Percentiles rank a stretch among this genome's conserved stretches.
phyloP scores from a whole-genome alignment of 441 rosid species.

The California macrophylla region DNA sequence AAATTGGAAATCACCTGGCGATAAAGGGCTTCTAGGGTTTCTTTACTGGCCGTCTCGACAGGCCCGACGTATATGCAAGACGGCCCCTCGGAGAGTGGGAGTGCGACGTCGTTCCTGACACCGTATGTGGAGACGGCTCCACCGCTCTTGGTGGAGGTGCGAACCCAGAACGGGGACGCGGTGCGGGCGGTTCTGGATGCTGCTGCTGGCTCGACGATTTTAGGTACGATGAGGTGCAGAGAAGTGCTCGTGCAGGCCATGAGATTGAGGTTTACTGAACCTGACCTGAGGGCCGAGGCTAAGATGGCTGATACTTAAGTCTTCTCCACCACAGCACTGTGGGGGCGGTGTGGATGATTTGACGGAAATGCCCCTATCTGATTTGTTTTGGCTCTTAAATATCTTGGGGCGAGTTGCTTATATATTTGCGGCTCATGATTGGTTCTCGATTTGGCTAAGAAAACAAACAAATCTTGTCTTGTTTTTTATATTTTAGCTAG shows the following conservation, averaged over 20 bases:
- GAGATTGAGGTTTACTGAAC: no score
- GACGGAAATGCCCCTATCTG: neutral
- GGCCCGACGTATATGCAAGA: slow-evolving; percentile 89
- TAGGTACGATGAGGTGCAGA: no score
- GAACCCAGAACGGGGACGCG: neutral
- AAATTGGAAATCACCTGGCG: slow-evolving; percentile 38
- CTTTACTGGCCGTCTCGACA: slow-evolving; percentile 76
- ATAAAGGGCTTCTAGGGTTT: slow-evolving; percentile 88
- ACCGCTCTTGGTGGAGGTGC: neutral
- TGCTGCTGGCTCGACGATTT: no score
- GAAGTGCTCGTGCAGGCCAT: no score
- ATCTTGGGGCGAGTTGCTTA: neutral
- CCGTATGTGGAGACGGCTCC: slow-evolving; percentile 26
- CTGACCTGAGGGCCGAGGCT: no score
- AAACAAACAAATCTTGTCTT: no score
- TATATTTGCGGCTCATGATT: no score
- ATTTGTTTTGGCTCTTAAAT: neutral
- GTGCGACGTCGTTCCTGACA: slow-evolving; percentile 20
- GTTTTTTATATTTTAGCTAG: no score
- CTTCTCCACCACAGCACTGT: neutral
- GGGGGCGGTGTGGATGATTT: neutral
- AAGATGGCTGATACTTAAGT: no score
- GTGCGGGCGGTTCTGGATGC: neutral
- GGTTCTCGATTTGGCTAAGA: no score
- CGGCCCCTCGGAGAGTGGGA: slow-evolving; percentile 45